Percentiles rank a stretch among this genome's conserved stretches.
Evolutionary conservation across 805 yeast species (phyloP).

Genomic region (Cyberlindnera euphorbiae): DNA sequence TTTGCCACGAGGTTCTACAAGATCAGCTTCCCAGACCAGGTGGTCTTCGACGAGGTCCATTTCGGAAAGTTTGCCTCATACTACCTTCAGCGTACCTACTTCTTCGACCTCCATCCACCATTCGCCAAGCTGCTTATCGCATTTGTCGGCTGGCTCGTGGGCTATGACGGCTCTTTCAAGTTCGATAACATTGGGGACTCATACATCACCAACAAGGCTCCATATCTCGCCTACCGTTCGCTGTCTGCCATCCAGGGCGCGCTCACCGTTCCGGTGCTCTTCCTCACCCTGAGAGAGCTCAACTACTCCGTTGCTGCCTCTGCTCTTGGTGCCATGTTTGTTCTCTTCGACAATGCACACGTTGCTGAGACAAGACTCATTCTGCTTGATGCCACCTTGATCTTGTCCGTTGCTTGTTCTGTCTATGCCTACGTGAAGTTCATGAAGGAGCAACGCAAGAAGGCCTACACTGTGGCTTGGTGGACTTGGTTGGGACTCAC

Average conservation of each 20-base stretch:
- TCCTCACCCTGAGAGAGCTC: slow-evolving; percentile 79
- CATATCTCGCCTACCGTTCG: slow-evolving; percentile 78
- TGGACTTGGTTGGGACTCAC: slow-evolving; percentile 82
- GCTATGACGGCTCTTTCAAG: slow-evolving; percentile 89
- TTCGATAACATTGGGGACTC: slow-evolving; percentile 86
- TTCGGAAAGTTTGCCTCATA: slow-evolving; percentile 83
- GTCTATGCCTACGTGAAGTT: slow-evolving; percentile 76
- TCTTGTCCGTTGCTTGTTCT: slow-evolving; percentile 77
- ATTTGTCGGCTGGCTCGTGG: slow-evolving; percentile 79
- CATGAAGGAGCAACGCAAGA: slow-evolving; percentile 55
- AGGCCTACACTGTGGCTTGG: slow-evolving; percentile 72
- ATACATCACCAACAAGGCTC: slow-evolving; percentile 74
- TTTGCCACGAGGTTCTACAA: slow-evolving; percentile 60
- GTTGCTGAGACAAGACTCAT: slow-evolving; percentile 87
- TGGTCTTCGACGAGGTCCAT: slow-evolving; percentile 84
- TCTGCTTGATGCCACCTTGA: slow-evolving; percentile 84
- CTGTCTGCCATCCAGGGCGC: slow-evolving; percentile 80
- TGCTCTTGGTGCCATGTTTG: slow-evolving; percentile 67
- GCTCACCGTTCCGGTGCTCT: slow-evolving; percentile 77
- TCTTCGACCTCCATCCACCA: slow-evolving; percentile 97
- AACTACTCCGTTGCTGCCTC: slow-evolving; percentile 77
- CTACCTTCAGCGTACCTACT: slow-evolving; percentile 84
- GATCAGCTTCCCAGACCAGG: slow-evolving; percentile 64
- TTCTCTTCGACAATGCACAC: slow-evolving; percentile 86
- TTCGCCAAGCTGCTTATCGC: slow-evolving; percentile 93